Conservation (phyloP, 345 rosid species). For the Ricinus communis region DNA sequence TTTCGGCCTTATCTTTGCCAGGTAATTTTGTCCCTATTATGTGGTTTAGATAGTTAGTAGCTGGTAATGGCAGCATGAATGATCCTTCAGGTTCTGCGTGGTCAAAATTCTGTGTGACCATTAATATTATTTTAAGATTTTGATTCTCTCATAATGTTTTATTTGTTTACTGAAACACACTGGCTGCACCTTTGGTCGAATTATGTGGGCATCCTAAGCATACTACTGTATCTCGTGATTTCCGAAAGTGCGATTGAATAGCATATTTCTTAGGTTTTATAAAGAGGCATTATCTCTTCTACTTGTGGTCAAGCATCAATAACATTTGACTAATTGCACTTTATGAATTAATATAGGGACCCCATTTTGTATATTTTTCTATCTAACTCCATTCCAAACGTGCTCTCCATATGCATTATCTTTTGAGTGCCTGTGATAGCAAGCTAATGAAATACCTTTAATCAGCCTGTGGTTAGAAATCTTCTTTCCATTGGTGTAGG, state of each 20-base stretch:
- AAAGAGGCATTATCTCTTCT: neutral
- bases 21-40: slow-evolving; percentile 34
- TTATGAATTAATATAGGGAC: neutral
- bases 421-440: neutral
- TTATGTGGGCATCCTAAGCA: neutral
- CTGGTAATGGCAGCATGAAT: too few relatives aligned
- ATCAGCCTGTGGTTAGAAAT: neutral
- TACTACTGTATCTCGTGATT: neutral
- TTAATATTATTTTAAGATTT: neutral
- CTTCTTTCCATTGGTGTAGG: neutral
- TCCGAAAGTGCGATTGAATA: too few relatives aligned
- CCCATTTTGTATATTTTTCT: neutral
- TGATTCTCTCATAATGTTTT: neutral
- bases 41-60: neutral
- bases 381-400: neutral
- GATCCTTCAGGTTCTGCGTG: neutral
- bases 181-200: neutral
- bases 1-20: slow-evolving; percentile 96
- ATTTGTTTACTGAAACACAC: neutral
- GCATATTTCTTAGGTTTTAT: neutral
- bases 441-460: neutral
- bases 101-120: neutral
- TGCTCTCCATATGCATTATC: neutral
- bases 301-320: neutral
- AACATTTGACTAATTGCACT: too few relatives aligned